phyloP scores from a whole-genome alignment of 129 eudicot genomes.

The Escallonia herrerae region DNA sequence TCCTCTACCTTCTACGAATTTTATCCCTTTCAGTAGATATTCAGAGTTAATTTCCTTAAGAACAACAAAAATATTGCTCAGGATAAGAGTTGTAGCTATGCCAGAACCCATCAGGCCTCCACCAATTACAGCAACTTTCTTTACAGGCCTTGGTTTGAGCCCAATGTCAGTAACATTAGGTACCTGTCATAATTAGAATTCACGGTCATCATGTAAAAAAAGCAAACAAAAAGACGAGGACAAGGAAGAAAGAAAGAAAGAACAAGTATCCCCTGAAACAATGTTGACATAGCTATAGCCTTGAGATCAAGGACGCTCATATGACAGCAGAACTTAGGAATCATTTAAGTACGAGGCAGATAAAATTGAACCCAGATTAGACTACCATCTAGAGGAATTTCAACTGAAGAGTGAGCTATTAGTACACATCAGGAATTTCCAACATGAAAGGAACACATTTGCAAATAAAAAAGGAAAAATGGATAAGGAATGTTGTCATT shows the following conservation, averaged over 20 bases:
- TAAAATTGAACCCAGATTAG: too few relatives aligned
- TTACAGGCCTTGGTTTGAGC: conserved; percentile 73
- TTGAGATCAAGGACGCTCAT: too few relatives aligned
- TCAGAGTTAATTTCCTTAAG: conserved; percentile 88
- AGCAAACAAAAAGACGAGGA: neutral
- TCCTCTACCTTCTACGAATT: conserved; percentile 70
- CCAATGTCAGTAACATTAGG: conserved; percentile 90
- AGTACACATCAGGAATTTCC: too few relatives aligned
- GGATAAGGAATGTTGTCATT: too few relatives aligned
- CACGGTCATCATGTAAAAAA: neutral
- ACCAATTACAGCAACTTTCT: conserved; percentile 93
- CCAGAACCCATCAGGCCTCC: conserved; percentile 99
- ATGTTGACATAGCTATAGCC: too few relatives aligned
- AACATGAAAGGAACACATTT: too few relatives aligned
- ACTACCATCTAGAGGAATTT: too few relatives aligned
- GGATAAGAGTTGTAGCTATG: conserved; percentile 81
- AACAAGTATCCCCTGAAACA: neutral
- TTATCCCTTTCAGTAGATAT: conserved; percentile 75
- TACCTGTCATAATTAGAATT: conserved; percentile 39
- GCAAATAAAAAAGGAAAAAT: too few relatives aligned
- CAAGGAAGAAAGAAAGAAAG: neutral
- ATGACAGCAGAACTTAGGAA: too few relatives aligned
- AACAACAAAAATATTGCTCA: conserved; percentile 60
- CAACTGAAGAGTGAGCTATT: too few relatives aligned
- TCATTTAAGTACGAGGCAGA: too few relatives aligned